phyloP scores from a whole-genome alignment of 805 yeast species.

The Candida peoriensis region DNA sequence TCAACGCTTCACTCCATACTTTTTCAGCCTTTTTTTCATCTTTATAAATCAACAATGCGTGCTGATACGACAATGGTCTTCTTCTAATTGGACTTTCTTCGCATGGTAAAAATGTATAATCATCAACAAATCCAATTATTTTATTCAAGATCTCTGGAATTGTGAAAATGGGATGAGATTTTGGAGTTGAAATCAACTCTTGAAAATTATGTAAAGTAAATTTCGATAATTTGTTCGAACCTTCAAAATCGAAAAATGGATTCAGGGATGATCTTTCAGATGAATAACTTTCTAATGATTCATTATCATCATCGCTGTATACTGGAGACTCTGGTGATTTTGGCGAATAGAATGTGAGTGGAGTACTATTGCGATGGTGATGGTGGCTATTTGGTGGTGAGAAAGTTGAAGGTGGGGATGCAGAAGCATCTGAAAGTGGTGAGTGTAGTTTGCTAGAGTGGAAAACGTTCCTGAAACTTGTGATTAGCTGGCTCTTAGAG shows the following conservation, averaged over 20 bases:
- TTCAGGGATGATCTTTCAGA: slow-evolving; percentile 2
- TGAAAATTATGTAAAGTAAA: slow-evolving; percentile 4
- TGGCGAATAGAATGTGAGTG: not conserved
- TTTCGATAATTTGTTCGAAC: slow-evolving; percentile 9
- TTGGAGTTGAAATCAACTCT: not conserved
- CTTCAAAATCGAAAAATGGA: slow-evolving; percentile 4
- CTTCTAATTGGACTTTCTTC: slow-evolving; percentile 59
- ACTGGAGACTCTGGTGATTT: not conserved
- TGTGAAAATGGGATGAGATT: slow-evolving; percentile 43
- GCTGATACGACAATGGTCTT: slow-evolving; percentile 62
- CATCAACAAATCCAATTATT: slow-evolving; percentile 59
- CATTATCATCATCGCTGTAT: slow-evolving; percentile 2
- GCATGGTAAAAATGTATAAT: slow-evolving; percentile 49
- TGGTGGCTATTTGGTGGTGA: no score
- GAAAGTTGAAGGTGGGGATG: not conserved
- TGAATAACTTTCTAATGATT: not conserved
- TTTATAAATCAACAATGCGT: slow-evolving; percentile 64
- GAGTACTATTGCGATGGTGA: no score
- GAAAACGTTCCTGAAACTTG: slow-evolving; percentile 21
- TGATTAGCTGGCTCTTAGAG: slow-evolving; percentile 15
- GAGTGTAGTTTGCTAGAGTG: slow-evolving; percentile 5
- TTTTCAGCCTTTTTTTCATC: slow-evolving; percentile 41
- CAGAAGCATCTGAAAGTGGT: slow-evolving; percentile 13
- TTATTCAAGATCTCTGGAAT: slow-evolving; percentile 71
- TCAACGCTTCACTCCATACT: slow-evolving; percentile 35